Conservation (phyloP, 108 stramenopile species). For the Ochromonas danica region DNA sequence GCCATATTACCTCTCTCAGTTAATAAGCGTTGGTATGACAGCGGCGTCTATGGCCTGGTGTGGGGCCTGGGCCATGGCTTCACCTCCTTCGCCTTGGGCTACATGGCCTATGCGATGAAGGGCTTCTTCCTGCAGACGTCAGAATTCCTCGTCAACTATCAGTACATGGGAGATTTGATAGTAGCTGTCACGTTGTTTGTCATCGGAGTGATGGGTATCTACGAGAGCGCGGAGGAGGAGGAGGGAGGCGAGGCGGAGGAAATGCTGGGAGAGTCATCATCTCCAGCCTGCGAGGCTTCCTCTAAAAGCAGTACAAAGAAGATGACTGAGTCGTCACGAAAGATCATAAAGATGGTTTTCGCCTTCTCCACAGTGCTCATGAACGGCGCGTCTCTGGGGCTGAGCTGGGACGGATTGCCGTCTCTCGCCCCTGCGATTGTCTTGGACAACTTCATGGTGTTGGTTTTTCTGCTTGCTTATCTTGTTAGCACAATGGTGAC, state of each 20-base stretch:
- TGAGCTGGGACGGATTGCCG: slow-evolving; percentile 21
- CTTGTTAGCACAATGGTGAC: neutral
- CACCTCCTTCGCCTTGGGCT: slow-evolving; percentile 20
- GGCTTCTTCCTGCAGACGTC: neutral
- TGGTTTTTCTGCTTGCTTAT: slow-evolving; percentile 25
- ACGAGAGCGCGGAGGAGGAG: no score
- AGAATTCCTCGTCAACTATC: neutral
- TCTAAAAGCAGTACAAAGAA: no score
- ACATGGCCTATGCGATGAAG: neutral
- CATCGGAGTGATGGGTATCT: slow-evolving; percentile 27
- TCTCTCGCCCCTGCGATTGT: slow-evolving; percentile 9
- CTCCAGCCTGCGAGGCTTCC: no score
- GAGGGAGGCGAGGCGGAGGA: no score
- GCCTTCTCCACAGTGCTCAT: neutral
- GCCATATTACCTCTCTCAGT: slow-evolving; percentile 4
- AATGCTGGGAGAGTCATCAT: no score
- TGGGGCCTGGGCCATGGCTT: slow-evolving; percentile 36
- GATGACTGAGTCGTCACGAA: no score
- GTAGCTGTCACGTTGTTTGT: neutral
- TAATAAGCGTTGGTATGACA: neutral
- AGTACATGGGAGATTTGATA: neutral
- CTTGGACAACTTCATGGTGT: neutral
- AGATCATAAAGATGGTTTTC: no score
- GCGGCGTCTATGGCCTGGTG: neutral
- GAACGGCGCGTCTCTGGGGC: neutral